These are phyloP conservation scores for Halteria grandinella DNA, from an alignment of 73 alveolate genomes.

Conservation along the genomic window DNA sequence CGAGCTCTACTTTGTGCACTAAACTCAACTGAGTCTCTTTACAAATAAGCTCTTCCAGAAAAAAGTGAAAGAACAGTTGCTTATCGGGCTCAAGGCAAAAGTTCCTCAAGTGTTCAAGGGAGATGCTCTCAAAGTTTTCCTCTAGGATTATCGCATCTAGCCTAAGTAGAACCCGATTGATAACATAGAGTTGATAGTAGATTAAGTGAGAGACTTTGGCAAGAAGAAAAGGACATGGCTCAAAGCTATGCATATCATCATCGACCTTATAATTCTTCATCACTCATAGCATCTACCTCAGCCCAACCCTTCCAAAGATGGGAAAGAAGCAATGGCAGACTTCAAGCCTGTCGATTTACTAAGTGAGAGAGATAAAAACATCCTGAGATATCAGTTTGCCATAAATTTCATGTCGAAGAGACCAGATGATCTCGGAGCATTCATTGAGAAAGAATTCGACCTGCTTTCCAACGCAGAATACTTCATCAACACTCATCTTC, in stretches of 20 bases:
- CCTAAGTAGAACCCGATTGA: too few species aligned
- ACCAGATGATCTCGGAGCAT: background rate
- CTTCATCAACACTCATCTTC: background rate
- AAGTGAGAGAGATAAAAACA: background rate
- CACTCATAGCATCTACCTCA: too few species aligned
- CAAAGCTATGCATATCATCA: too few species aligned
- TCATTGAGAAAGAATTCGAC: background rate
- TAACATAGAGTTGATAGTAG: background rate
- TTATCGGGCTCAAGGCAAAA: too few species aligned
- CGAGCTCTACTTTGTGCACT: constrained; percentile 11
- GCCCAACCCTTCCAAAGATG: too few species aligned
- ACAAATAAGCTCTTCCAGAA: background rate
- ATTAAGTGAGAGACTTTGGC: background rate
- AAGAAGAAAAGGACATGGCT: too few species aligned
- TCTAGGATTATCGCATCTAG: too few species aligned
- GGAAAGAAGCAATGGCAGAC: too few species aligned
- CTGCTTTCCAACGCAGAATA: background rate
- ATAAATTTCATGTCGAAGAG: constrained; percentile 33
- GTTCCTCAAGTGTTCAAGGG: too few species aligned
- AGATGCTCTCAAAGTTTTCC: too few species aligned
- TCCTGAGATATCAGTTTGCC: constrained; percentile 44
- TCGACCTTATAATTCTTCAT: too few species aligned
- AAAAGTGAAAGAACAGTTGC: background rate
- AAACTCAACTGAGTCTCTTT: background rate
- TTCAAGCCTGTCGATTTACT: background rate